Base-by-base conservation (phyloP, 23 red algal species). In the Chondrus crispus region DNA sequence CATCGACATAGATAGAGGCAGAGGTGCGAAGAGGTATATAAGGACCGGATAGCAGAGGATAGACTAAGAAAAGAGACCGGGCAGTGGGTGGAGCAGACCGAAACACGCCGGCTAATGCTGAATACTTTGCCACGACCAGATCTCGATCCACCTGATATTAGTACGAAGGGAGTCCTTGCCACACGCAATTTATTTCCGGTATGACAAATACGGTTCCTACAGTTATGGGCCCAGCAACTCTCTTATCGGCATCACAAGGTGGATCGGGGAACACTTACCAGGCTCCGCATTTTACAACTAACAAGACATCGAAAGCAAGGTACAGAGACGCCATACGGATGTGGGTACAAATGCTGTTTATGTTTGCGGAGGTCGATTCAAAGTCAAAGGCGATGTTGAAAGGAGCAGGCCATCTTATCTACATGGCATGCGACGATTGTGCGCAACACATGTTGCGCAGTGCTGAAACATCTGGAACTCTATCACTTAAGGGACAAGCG, bases 241-340 rank as follows among this genome's bases (percentile, higher is more conserved):
- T 55, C 20, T n/a, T n/a, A n/a, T n/a, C n/a, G n/a, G 50, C 50
- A 14, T 12, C 20, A 14, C 20, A 12, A 55, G 50, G 20, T 20
- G 12, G 13, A 14, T 14, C 12, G 13, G 50, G 50, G 20, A 20
- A 20, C 20, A 20, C 20, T 55, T 20, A 55, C 50, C 13, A 30
- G 12, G 24, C 66, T 12, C 81, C 81, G 55, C 62, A 68, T 26
- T 89, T 89, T 63, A 29, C 46, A 28, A 89, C 85, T 3, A 89
- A 89, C 43, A 2, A 50, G 43, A 89, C 85, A 32, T 46, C 85
- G n/a, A 89, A 77, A 11, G 70, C 69, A 44, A 51, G 78, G 47
- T 89, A 89, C 36, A 46, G 81, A 2, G n/a, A 85, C 12, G 30
- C 5, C 3, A 51, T 89, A 22, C 5, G 46, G 2, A 74, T 49